phyloP scores from a whole-genome alignment of 1,139 yeast species.

The Taphrina pruni region DNA sequence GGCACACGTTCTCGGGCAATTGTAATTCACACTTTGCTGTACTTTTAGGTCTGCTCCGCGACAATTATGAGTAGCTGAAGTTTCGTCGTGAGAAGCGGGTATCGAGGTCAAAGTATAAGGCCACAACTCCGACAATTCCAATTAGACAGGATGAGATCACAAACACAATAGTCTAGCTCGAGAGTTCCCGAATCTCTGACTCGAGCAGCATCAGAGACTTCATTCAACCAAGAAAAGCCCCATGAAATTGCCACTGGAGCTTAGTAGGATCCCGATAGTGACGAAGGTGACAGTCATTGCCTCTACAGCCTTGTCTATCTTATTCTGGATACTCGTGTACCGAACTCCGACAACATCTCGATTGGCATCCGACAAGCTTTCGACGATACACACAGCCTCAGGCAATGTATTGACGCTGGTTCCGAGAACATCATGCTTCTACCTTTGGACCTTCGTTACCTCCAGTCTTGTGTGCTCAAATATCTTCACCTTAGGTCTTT shows the following conservation, averaged over 20 bases:
- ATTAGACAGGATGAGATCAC: no score
- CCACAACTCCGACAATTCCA: no score
- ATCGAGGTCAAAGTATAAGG: no score
- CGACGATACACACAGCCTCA: neutral
- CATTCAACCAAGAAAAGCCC: neutral
- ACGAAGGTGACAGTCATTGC: slow-evolving; percentile 25
- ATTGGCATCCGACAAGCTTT: neutral
- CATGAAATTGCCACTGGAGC: slow-evolving; percentile 21
- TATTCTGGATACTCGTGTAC: slow-evolving; percentile 30
- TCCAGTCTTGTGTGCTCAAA: slow-evolving; percentile 74
- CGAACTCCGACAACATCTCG: slow-evolving; percentile 9
- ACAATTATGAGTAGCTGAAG: no score
- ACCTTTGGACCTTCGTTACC: slow-evolving; percentile 77
- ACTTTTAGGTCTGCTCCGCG: no score
- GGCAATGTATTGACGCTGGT: slow-evolving; percentile 61
- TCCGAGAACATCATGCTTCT: slow-evolving; percentile 64
- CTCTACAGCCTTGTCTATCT: slow-evolving; percentile 23
- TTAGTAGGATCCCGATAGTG: slow-evolving; percentile 28
- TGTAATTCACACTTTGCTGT: no score
- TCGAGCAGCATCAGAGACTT: no score
- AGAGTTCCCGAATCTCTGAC: no score
- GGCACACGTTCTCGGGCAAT: no score
- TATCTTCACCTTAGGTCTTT: slow-evolving; percentile 58
- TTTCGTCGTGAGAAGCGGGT: no score
- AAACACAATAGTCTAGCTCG: no score